These are phyloP conservation scores for Candida glucosophila DNA, from an alignment of 1,139 yeast species.

Conservation along the genomic window DNA sequence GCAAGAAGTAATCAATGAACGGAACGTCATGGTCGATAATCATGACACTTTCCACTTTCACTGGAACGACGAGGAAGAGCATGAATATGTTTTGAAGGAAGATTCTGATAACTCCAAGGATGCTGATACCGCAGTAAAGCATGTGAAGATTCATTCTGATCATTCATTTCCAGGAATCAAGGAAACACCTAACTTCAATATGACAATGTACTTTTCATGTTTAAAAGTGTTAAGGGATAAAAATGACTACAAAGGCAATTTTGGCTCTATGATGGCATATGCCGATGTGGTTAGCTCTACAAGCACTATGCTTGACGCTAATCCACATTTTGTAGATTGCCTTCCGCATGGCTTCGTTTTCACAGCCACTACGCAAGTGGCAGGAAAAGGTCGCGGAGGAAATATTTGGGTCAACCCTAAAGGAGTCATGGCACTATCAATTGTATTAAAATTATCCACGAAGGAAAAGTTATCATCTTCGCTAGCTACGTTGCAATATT, in stretches of 20 bases:
- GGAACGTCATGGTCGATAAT: conserved; percentile 38
- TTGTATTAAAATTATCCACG: conserved; percentile 55
- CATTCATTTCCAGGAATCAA: conserved; percentile 37
- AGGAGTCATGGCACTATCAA: conserved; percentile 83
- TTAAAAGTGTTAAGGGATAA: conserved; percentile 33
- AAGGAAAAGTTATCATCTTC: conserved; percentile 22
- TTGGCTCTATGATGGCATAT: conserved; percentile 63
- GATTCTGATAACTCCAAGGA: conserved; percentile 31
- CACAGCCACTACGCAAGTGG: conserved; percentile 77
- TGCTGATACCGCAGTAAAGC: conserved; percentile 47
- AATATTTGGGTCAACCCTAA: conserved; percentile 93
- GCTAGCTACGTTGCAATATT: conserved; percentile 78
- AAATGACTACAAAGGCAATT: conserved; percentile 11
- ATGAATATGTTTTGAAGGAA: conserved; percentile 12
- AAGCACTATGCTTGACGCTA: conserved; percentile 66
- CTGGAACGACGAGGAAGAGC: conserved; percentile 16
- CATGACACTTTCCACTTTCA: conserved; percentile 48
- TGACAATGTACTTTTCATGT: conserved; percentile 42
- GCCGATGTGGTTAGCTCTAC: conserved; percentile 92
- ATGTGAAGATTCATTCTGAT: conserved; percentile 35
- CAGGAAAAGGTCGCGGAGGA: conserved; percentile 93
- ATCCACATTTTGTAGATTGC: conserved; percentile 45
- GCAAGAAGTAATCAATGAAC: conserved; percentile 37
- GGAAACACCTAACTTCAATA: conserved; percentile 67
- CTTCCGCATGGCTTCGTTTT: conserved; percentile 67